These are phyloP conservation scores for Flaveria sonorensis DNA, from an alignment of 129 eudicot genomes.

Conservation along the genomic window DNA sequence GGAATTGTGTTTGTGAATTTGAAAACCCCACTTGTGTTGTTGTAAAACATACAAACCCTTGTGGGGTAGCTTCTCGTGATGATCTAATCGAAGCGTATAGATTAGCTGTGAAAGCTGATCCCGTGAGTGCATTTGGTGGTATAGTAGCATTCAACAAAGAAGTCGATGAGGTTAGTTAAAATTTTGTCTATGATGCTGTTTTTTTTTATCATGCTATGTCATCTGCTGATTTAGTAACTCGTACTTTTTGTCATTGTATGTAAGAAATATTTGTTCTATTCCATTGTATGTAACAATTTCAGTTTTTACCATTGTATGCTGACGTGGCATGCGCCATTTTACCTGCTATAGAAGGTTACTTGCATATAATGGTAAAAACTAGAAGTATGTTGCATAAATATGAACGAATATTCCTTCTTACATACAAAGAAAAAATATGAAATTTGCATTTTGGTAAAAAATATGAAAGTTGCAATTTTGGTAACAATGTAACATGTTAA, in stretches of 20 bases:
- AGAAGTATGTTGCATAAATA: not conserved
- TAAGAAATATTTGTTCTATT: not conserved
- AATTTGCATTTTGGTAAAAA: not conserved
- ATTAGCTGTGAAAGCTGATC: constrained; percentile 92
- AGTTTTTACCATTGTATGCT: not conserved
- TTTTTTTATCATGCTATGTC: not conserved
- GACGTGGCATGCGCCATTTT: not conserved
- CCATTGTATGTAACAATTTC: not conserved
- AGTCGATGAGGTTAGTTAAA: constrained; percentile 78
- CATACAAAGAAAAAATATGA: not conserved
- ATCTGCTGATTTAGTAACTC: not conserved
- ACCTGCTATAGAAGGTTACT: not conserved
- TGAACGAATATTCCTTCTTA: not conserved
- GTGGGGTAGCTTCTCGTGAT: constrained; percentile 96
- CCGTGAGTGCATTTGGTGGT: constrained; percentile 99
- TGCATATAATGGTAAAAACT: not conserved
- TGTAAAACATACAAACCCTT: constrained; percentile 97
- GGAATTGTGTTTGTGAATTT: constrained; percentile 97
- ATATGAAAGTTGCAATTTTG: not conserved
- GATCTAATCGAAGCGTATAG: constrained; percentile 91
- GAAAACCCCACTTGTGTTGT: constrained; percentile 86
- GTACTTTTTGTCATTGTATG: not conserved
- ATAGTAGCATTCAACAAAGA: constrained; percentile 93
- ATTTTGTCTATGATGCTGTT: not conserved
- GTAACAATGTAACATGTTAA: not conserved